Percentiles rank a stretch among this genome's conserved stretches.
These are phyloP conservation scores for Abrus precatorius DNA, from an alignment of 306 rosid species.

Conservation along the genomic window DNA sequence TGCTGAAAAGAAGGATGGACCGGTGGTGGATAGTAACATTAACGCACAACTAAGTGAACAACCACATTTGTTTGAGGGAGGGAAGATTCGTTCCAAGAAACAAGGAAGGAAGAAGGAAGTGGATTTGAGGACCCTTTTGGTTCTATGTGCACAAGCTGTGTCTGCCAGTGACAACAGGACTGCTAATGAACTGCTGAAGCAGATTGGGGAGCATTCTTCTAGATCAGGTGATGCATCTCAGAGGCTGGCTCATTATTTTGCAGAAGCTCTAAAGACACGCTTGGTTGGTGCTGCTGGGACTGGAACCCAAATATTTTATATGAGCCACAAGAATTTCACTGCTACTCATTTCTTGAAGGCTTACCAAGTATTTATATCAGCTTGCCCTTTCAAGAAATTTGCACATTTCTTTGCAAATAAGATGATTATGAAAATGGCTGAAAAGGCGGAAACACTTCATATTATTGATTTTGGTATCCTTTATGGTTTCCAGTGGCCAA, in stretches of 20 bases:
- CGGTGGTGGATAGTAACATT: constrained; percentile 2
- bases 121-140: constrained; percentile 71
- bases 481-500: constrained; percentile 95
- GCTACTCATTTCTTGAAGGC: constrained; percentile 69
- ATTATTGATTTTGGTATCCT: constrained; percentile 84
- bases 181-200: constrained; percentile 70
- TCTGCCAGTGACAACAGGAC: constrained; percentile 67
- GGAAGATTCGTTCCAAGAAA: constrained; percentile 58
- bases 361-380: constrained; percentile 60
- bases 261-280: constrained; percentile 74
- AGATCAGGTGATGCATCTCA: constrained; percentile 67
- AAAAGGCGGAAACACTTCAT: constrained; percentile 69
- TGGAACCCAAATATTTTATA: constrained; percentile 64
- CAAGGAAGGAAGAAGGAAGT: constrained; percentile 63
- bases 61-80: constrained; percentile 45
- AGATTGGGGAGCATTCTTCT: constrained; percentile 79
- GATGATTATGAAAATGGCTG: constrained; percentile 61
- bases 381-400: constrained; percentile 74
- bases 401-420: constrained; percentile 66
- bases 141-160: constrained; percentile 76
- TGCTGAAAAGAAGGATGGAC: constrained; percentile 45
- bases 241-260: constrained; percentile 80
- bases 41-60: constrained; percentile 32
- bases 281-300: constrained; percentile 70
- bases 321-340: constrained; percentile 55